Base-by-base conservation (phyloP, 2,329 filamentous ascomycete species). In the Dactylellina parvicollis region DNA sequence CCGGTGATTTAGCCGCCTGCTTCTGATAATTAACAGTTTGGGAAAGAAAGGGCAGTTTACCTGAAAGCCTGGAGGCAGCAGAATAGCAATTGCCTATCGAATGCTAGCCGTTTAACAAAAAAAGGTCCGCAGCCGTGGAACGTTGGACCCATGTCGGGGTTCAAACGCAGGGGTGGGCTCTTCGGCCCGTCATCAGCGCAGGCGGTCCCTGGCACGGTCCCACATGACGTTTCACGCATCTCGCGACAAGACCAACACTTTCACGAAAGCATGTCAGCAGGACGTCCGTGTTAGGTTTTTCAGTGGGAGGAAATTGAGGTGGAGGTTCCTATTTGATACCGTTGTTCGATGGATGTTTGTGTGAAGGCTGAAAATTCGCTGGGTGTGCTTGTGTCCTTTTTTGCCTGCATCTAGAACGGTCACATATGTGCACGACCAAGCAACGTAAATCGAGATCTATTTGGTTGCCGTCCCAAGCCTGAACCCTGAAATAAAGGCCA, bases 141-240 rank as follows among this genome's bases (percentile, higher is more conserved):
- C n/a, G 30, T 24, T n/a, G 50, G 26, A 55, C 67, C 59, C 67
- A 42, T 52, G 67, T 57, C 52, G 56, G 49, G 38, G 38, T 59
- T 54, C 50, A 72, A 64, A 72, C 67, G 67, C 59, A 72, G 67
- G 67, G 67, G 54, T 72, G 67, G 52, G 67, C 67, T 64, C 42
- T 65, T 72, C 67, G 67, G 67, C 67, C 67, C 69, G 69, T 56
- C 54, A 66, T 65, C 69, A 66, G 69, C 69, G 69, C 60, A 73
- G 47, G 56, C 57, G 60, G 59, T 50, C 67, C 67, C 50, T 59
- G 59, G 52, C 59, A 49, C 34, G 28, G 38, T 65, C 52, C 57
- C 67, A 72, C 67, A 65, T 59, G 52, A 59, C 55, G 69, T 73
- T 73, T 73, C 69, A 73, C 7, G 18, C 54, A 49, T 22, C 32